These are phyloP conservation scores for Saccharomyces hybrid DNA, from an alignment of 1,139 yeast genomes.

Conservation along the genomic window DNA sequence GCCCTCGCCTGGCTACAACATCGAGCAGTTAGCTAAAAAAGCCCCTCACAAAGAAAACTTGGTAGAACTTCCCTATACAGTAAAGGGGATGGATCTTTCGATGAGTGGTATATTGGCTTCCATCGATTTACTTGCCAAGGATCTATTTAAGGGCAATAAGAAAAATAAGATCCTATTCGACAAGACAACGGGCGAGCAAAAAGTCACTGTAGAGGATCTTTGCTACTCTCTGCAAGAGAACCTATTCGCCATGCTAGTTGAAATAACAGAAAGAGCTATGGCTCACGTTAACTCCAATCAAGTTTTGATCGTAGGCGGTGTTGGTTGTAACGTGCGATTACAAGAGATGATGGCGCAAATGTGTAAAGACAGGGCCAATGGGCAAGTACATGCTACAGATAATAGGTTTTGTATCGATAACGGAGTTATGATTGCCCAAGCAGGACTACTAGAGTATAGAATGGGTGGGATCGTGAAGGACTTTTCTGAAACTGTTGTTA, in stretches of 20 bases:
- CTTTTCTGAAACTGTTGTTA: slow-evolving; percentile 70
- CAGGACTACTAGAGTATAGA: slow-evolving; percentile 81
- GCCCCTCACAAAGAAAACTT: slow-evolving; percentile 42
- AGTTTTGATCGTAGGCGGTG: slow-evolving; percentile 95
- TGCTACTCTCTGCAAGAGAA: slow-evolving; percentile 92
- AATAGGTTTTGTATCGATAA: slow-evolving; percentile 95
- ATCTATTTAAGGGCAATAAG: slow-evolving; percentile 49
- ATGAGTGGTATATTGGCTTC: slow-evolving; percentile 92
- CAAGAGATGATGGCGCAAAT: slow-evolving; percentile 94
- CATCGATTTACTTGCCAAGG: slow-evolving; percentile 73
- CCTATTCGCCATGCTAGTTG: slow-evolving; percentile 91
- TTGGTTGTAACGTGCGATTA: slow-evolving; percentile 83
- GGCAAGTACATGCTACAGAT: slow-evolving; percentile 86
- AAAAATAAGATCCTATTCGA: slow-evolving; percentile 44
- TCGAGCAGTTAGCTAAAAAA: slow-evolving; percentile 84
- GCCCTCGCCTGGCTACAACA: slow-evolving; percentile 96
- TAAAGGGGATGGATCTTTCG: slow-evolving; percentile 95
- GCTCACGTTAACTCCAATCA: slow-evolving; percentile 90
- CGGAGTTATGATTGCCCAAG: slow-evolving; percentile 98
- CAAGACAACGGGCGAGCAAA: slow-evolving; percentile 40
- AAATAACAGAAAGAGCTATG: slow-evolving; percentile 96
- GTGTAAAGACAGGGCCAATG: slow-evolving; percentile 79
- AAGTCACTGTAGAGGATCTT: slow-evolving; percentile 72
- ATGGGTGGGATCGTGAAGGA: slow-evolving; percentile 60
- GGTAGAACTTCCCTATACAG: slow-evolving; percentile 84